Base-by-base conservation (phyloP, 1,139 yeast genomes). In the Pichia sp. region DNA sequence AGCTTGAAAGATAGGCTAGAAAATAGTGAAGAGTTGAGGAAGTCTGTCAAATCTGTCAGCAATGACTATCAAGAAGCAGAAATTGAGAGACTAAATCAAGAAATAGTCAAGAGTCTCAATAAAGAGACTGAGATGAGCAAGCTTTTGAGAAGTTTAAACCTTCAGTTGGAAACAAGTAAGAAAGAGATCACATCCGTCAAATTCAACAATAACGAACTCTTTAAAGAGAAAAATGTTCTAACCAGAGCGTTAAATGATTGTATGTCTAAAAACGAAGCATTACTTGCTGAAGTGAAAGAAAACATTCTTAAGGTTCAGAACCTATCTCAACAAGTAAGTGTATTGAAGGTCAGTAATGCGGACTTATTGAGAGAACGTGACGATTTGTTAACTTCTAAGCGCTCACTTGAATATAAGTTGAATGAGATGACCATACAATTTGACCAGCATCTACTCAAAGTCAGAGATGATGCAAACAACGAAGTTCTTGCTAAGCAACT, bases 101-200 rank as follows among this genome's bases (percentile, higher is more conserved):
- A 86, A 51, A 69, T 89, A 45, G 74, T 76, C 42, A 77, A 77
- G 60, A 77, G 79, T 60, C 75, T 84, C 69, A 81, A 82, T 61
- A 76, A 75, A 45, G 93, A 87, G 70, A 81, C 89, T 0, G 81
- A 79, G 38, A 69, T 87, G 53, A 81, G 83, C 55, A 86, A 84
- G 62, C 85, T 82, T 53, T 76, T 84, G 61, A 83, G 86, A 54
- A 80, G 80, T 49, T 69, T 84, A 42, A 81, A 80, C 49, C 77
- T 84, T 60, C 87, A 85, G 58, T 71, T 82, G 53, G 90, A 87
- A 59, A 79, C 81, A 6, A 69, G 82, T 57, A 68, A 70, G 43
- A 70, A 73, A 30, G 80, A 76, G 55, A 76, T 77, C 54, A 70
- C 75, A 7, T 77, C 79, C 16, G 72, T 81, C 43, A 84, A 82